Base-by-base conservation (phyloP, 331 rosid species). In the Rosa hybrid region DNA sequence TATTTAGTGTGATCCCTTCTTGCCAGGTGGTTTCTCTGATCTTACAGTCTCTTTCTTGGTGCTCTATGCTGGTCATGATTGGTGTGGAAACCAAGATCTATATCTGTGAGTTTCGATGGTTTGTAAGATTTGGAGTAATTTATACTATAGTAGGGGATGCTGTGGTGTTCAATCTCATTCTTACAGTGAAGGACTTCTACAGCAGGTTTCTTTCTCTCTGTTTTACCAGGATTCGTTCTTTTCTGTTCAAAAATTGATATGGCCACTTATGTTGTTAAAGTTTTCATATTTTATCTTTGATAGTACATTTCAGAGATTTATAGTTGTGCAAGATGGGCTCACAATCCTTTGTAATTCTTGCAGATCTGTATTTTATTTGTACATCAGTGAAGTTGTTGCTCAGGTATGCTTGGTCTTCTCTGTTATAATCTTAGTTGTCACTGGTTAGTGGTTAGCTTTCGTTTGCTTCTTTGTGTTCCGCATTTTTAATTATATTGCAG, bases 71-170 rank as follows among this genome's bases (percentile, higher is more conserved):
- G 91, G 88, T 96, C 72, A 88, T 96, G 94, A 76, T 87, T 82
- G 82, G 79, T 60, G 70, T 88, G 44, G 98, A 96, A 87, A 93
- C 97, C 21, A 91, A 84, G 81, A 91, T 93, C 78, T 96, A 96
- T 83, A 81, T 93, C 79, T 8, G 10, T 78, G 98, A 96, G 82
- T 78, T 88, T 68, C 94, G 99, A 76, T 96, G 99, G 99, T 87
- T 90, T 83, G 83, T 93, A 73, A 80, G 99, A 82, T 96, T 93
- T 84, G 96, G 94, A 34, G 87, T 96, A 76, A 71, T 93, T 48
- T 96, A 91, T 85, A 64, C 90, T 71, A 65, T 89, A 69, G 91
- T 96, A 41, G 99, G 97, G 64, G 97, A 90, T 81, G 86, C 90
- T 27, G 98, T 87, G 62, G 74, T 93, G 99, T 74, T 93, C 85